A percentile compares a stretch with the other conserved stretches of the same genome.
Evolutionary conservation across 169 alveolate species (phyloP).

Genomic region (Cyclospora cayetanensis): DNA sequence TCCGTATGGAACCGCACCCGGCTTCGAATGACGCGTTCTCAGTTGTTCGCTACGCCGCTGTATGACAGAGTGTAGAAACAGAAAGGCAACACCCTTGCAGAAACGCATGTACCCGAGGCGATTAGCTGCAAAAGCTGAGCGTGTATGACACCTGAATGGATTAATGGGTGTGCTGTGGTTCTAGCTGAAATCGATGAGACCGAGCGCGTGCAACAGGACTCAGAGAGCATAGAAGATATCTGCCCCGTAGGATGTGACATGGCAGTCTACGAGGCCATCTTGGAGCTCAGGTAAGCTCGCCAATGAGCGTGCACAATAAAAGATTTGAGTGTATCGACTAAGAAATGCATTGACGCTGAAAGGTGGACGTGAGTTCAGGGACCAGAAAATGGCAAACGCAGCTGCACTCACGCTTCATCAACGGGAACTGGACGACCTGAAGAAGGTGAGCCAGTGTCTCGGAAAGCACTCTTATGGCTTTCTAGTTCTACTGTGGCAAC

Average conservation of each 20-base stretch:
- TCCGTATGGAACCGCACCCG: no score
- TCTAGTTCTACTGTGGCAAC: no score
- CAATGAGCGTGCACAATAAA: background rate
- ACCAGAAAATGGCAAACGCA: conserved; percentile 27
- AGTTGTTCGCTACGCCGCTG: no score
- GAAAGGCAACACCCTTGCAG: no score
- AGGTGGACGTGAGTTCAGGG: no score
- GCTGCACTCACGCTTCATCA: background rate
- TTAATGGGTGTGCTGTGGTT: background rate
- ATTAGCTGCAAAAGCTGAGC: no score
- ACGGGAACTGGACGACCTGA: conserved; percentile 39
- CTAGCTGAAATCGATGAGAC: background rate
- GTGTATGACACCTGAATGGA: no score
- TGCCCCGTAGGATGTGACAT: conserved; percentile 55
- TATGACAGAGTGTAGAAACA: no score
- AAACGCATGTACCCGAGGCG: no score
- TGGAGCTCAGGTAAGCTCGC: conserved; percentile 17
- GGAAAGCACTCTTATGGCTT: no score
- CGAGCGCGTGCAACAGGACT: conserved; percentile 39
- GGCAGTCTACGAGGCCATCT: conserved; percentile 45
- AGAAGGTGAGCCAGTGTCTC: conserved; percentile 33
- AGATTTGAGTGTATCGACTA: background rate
- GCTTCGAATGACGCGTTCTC: no score
- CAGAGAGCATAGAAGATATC: conserved; percentile 29
- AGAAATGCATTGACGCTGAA: background rate